Percentiles rank a stretch among this genome's conserved stretches.
Conservation (phyloP, 208 protist genomes). For the Acanthamoeba divionensis region DNA sequence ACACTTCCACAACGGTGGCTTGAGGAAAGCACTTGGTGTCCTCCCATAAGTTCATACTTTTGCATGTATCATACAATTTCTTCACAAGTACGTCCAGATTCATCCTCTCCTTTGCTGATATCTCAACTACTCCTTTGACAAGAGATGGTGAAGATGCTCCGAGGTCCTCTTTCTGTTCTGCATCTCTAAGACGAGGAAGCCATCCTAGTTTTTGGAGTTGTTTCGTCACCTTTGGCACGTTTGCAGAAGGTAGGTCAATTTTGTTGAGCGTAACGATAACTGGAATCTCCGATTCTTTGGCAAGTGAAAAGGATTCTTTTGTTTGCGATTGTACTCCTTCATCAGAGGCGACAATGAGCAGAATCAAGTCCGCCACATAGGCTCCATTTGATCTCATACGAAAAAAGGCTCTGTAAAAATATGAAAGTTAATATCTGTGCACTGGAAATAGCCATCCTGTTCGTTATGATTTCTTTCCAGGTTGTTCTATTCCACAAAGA, state of each 20-base stretch:
- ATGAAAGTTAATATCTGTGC: background rate
- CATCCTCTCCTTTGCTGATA: slow-evolving; percentile 85
- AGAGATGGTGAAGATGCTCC: background rate
- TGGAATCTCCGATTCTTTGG: slow-evolving; percentile 67
- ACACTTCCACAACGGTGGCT: slow-evolving; percentile 88
- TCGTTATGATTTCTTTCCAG: no score
- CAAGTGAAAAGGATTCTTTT: slow-evolving; percentile 64
- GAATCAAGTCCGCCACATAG: slow-evolving; percentile 92
- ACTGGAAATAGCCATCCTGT: no score
- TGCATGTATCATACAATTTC: slow-evolving; percentile 85
- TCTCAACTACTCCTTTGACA: slow-evolving; percentile 70
- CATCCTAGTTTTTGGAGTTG: slow-evolving; percentile 74
- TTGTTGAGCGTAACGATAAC: slow-evolving; percentile 96
- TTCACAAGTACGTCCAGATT: slow-evolving; percentile 88
- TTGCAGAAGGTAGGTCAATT: slow-evolving; percentile 88
- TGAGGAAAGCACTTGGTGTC: slow-evolving; percentile 84
- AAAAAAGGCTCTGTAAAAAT: slow-evolving; percentile 84
- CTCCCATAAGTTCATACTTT: slow-evolving; percentile 87
- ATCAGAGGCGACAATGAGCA: slow-evolving; percentile 93
- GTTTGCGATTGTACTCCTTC: slow-evolving; percentile 95
- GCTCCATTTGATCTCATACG: slow-evolving; percentile 93
- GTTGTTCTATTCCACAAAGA: no score
- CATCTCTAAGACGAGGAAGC: slow-evolving; percentile 60
- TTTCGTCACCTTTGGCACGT: slow-evolving; percentile 73
- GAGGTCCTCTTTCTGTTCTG: slow-evolving; percentile 83